Evolutionary conservation across 495 filamentous ascomycete species (phyloP).

Genomic region (Talaromyces ruber): DNA sequence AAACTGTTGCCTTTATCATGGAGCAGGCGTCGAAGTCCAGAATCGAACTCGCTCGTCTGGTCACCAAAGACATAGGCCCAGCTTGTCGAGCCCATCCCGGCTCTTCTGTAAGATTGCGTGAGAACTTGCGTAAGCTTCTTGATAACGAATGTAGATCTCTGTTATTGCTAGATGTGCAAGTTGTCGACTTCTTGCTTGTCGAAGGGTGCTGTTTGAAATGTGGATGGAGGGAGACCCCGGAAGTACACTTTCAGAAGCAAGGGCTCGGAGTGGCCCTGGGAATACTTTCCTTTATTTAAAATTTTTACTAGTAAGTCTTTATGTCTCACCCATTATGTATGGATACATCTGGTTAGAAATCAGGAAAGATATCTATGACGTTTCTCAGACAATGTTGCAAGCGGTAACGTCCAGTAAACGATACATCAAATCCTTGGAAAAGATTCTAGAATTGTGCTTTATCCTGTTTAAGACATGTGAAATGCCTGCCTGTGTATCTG

Average conservation of each 20-base stretch:
- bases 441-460: constrained; percentile 6
- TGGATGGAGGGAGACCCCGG: not conserved
- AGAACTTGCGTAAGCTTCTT: not conserved
- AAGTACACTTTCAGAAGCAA: not conserved
- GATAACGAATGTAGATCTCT: not conserved
- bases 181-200: not conserved
- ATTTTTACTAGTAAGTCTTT: not conserved
- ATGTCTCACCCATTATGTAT: not conserved
- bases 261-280: not conserved
- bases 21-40: constrained; percentile 54
- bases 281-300: not conserved
- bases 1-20: constrained; percentile 57
- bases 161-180: not conserved
- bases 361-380: constrained; percentile 5
- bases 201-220: not conserved
- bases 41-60: constrained; percentile 65
- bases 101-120: not conserved
- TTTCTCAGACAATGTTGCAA: not conserved
- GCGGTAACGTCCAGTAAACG: constrained; percentile 1
- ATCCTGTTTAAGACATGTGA: not conserved
- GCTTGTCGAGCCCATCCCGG: constrained; percentile 9
- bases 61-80: constrained; percentile 61
- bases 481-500: not conserved
- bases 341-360: not conserved
- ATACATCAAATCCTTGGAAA: not conserved